Evolutionary conservation across 83 land plant genomes (phyloP), one percentile per base, ranked within the genome.

Genomic region (Isoetes engelmannii): DNA sequence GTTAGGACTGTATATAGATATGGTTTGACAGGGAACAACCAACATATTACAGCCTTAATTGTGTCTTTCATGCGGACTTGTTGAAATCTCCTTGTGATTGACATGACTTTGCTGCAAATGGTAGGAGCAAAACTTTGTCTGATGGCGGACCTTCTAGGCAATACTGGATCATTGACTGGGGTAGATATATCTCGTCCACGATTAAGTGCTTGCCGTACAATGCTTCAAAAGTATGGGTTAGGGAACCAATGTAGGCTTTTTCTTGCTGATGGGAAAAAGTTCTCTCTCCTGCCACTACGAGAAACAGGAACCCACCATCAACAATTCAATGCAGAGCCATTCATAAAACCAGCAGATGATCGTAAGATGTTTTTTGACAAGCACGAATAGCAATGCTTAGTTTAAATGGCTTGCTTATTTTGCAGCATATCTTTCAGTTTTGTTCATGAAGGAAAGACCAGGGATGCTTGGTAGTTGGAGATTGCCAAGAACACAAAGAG

Each of bases 91-190:
- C 37, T 28, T 28, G 37, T 28, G 37, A 28, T 28, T 28, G 37
- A 28, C 37, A 28, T 28, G 37, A 2, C 37, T 0, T 28, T 28
- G 37, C 37, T 28, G 37, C 37, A 28, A 28, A 28, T 28, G 2
- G 2, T 73, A 94, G 97, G 93, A 58, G 97, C 99, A 57, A 94
- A 94, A 77, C 83, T 90, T 45, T 94, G 99, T 68, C 88, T 90
- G 97, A 76, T 90, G 19, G 68, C 84, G 13, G 97, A 90, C 49
- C 74, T 80, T 63, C 76, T 94, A 68, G 85, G 84, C 57, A 71
- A 21, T 47, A 80, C 82, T 37, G 99, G 97, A 6, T 81, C 97
- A 55, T 65, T 90, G 45, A 94, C 97, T 76, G 97, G 90, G 19
- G 90, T 90, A 44, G 99, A 94, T 80, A 77, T 94, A 82, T 78